These are phyloP conservation scores for Thermoascus crustaceus DNA, from an alignment of 2,329 filamentous ascomycete genomes.

Conservation along the genomic window DNA sequence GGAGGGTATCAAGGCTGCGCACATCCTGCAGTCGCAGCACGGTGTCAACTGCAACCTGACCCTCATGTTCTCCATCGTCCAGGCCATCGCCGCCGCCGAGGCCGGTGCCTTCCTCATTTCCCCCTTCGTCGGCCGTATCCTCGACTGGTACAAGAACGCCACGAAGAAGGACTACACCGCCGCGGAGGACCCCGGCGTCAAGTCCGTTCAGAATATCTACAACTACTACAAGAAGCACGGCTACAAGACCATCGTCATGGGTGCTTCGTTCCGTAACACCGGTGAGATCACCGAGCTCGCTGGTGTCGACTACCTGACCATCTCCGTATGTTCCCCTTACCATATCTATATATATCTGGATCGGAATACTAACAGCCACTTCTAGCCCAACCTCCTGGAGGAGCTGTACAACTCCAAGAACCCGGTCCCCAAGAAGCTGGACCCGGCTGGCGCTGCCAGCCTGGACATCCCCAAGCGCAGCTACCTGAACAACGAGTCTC, in stretches of 20 bases:
- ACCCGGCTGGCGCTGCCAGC: slow-evolving; percentile 54
- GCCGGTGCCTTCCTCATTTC: slow-evolving; percentile 96
- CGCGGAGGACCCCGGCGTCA: slow-evolving; percentile 90
- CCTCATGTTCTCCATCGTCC: slow-evolving; percentile 91
- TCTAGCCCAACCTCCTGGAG: slow-evolving; percentile 82
- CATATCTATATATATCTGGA: not conserved
- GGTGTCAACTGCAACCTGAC: slow-evolving; percentile 98
- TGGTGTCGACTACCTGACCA: slow-evolving; percentile 97
- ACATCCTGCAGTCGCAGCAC: slow-evolving; percentile 93
- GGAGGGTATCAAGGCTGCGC: slow-evolving; percentile 98
- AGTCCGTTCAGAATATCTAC: slow-evolving; percentile 88
- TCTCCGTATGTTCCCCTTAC: slow-evolving; percentile 58
- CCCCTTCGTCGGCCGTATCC: slow-evolving; percentile 96
- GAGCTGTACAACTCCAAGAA: slow-evolving; percentile 79
- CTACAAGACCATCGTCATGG: slow-evolving; percentile 99
- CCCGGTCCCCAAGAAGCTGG: slow-evolving; percentile 85
- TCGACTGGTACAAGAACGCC: slow-evolving; percentile 98
- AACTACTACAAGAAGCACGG: slow-evolving; percentile 99
- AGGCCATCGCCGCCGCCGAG: slow-evolving; percentile 94
- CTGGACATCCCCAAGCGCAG: slow-evolving; percentile 78
- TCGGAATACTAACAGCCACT: slow-evolving; percentile 11
- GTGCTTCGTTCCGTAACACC: slow-evolving; percentile 90
- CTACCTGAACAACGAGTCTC: slow-evolving; percentile 82
- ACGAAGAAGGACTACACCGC: slow-evolving; percentile 89
- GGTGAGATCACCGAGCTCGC: slow-evolving; percentile 98